Conservation (phyloP, 2,329 filamentous ascomycete genomes). For the Mariannaea sp. region DNA sequence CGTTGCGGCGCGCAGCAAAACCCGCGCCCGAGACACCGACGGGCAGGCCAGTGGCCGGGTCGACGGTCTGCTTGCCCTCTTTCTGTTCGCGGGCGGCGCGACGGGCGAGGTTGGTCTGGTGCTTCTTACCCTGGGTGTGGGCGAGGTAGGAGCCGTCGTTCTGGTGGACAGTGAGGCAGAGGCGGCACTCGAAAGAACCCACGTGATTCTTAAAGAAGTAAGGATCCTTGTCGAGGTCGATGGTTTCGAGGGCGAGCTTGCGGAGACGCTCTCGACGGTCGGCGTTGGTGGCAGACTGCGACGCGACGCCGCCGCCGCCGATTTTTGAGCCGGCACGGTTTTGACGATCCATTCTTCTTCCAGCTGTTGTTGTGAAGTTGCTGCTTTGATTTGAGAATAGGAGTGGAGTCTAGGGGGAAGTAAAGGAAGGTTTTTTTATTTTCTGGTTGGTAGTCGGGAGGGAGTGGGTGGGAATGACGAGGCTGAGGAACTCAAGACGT, state of each 20-base stretch:
- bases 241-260: constrained; percentile 97
- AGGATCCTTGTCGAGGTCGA: constrained; percentile 98
- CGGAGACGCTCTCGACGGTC: constrained; percentile 96
- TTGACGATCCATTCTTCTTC: constrained; percentile 79
- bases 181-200: constrained; percentile 94
- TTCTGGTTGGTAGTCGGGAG: not conserved
- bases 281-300: constrained; percentile 89
- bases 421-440: too few relatives aligned
- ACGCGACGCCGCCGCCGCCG: constrained; percentile 95
- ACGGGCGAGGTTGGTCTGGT: constrained; percentile 96
- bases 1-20: constrained; percentile 69
- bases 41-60: constrained; percentile 71
- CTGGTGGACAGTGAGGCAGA: constrained; percentile 96
- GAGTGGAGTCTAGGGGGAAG: too few relatives aligned
- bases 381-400: not conserved
- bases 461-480: constrained; percentile 14
- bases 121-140: constrained; percentile 97
- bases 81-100: constrained; percentile 95
- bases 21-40: constrained; percentile 74
- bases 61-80: constrained; percentile 74
- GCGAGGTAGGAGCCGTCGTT: constrained; percentile 99
- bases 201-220: constrained; percentile 99
- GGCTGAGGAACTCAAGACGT: constrained; percentile 14
- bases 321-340: constrained; percentile 98
- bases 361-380: not conserved